Evolutionary conservation across 2,329 filamentous ascomycete genomes (phyloP).

Genomic region (Fusarium irregulare): DNA sequence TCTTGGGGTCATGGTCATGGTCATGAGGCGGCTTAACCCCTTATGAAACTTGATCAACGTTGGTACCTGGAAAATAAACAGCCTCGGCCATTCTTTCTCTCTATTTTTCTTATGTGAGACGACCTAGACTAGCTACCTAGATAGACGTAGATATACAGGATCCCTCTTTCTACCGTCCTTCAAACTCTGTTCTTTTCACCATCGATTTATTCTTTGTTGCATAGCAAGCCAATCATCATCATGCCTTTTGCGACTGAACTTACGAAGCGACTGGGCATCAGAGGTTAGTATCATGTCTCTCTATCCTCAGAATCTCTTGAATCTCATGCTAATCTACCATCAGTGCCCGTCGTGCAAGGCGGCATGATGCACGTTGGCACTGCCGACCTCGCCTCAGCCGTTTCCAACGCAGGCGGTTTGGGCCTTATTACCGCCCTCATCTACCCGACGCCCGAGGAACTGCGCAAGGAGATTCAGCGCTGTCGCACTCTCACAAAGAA

Average conservation of each 20-base stretch:
- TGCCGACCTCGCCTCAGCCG: slow-evolving; percentile 80
- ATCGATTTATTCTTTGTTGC: neutral
- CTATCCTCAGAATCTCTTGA: too few species aligned
- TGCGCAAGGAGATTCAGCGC: slow-evolving; percentile 91
- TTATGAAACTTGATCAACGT: neutral
- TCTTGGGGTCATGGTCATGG: neutral
- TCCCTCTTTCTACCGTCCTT: neutral
- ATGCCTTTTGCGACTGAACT: slow-evolving; percentile 70
- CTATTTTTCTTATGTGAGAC: slow-evolving; percentile 6
- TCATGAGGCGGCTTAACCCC: neutral
- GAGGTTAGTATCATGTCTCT: slow-evolving; percentile 50
- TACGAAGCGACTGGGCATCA: slow-evolving; percentile 68
- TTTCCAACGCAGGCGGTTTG: slow-evolving; percentile 84
- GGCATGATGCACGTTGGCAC: slow-evolving; percentile 91
- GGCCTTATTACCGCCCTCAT: slow-evolving; percentile 90
- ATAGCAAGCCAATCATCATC: slow-evolving; percentile 31
- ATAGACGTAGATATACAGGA: neutral
- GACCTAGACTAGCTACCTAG: neutral
- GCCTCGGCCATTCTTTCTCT: slow-evolving; percentile 20
- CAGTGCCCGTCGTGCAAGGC: slow-evolving; percentile 85
- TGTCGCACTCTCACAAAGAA: slow-evolving; percentile 82
- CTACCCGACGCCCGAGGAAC: slow-evolving; percentile 89
- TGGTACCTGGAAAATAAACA: neutral
- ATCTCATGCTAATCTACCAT: slow-evolving; percentile 3
- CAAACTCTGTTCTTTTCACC: neutral